phyloP scores from a whole-genome alignment of 805 yeast genomes.

The Candida sonorensis region DNA sequence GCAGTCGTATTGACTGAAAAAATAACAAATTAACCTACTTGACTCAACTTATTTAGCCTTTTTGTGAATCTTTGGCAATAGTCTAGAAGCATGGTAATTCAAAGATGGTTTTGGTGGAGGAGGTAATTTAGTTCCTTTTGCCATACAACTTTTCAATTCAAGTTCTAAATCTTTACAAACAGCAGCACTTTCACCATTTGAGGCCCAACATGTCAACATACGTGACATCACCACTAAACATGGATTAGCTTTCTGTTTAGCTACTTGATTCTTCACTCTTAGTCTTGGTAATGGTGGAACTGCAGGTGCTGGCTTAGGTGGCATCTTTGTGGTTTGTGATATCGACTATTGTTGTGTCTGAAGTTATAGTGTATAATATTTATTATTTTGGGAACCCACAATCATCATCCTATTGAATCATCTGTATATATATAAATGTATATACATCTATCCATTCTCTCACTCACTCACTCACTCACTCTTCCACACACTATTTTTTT shows the following conservation, averaged over 20 bases:
- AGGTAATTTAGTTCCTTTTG: conserved; percentile 25
- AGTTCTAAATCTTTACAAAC: conserved; percentile 59
- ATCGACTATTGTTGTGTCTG: too few species aligned
- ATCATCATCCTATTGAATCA: too few species aligned
- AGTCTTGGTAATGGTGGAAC: conserved; percentile 72
- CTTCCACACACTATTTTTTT: not conserved
- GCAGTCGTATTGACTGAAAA: too few species aligned
- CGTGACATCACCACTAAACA: conserved; percentile 81
- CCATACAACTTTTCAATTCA: conserved; percentile 74
- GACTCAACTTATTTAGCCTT: conserved; percentile 22
- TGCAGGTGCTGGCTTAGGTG: conserved; percentile 18
- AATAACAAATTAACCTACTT: too few species aligned
- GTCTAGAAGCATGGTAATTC: conserved; percentile 50
- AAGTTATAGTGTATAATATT: too few species aligned
- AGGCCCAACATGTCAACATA: conserved; percentile 91
- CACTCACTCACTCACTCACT: not conserved
- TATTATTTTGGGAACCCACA: too few species aligned
- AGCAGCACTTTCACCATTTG: conserved; percentile 66
- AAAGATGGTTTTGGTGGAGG: conserved; percentile 38
- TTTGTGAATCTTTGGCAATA: conserved; percentile 47
- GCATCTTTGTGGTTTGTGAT: too few species aligned
- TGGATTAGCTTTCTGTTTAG: conserved; percentile 54
- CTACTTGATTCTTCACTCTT: conserved; percentile 58
- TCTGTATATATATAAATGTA: too few species aligned
- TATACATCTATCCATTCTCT: not conserved